Evolutionary conservation across 192 early-diverging fungal genomes (phyloP).

Genomic region (Entomortierella lignicola): DNA sequence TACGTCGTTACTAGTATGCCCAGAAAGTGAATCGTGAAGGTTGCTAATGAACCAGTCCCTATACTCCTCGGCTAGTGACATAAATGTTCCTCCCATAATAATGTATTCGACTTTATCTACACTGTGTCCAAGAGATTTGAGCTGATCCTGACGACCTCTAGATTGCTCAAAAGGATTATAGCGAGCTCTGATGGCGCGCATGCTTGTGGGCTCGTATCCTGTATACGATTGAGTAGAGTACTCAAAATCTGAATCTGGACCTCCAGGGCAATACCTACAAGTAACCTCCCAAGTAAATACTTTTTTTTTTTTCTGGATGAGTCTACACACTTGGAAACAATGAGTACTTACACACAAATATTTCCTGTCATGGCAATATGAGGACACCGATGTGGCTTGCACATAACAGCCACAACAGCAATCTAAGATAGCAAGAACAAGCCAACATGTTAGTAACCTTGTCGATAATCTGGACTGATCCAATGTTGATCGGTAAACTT

Average conservation of each 20-base stretch:
- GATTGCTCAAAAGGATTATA: conserved; percentile 98
- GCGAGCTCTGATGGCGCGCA: conserved; percentile 98
- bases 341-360: conserved; percentile 94
- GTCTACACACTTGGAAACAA: no score
- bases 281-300: neutral
- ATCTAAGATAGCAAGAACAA: conserved; percentile 65
- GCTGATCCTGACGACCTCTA: conserved; percentile 93
- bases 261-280: conserved; percentile 90
- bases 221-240: conserved; percentile 99
- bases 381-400: conserved; percentile 96
- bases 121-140: conserved; percentile 91
- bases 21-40: conserved; percentile 96
- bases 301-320: no score
- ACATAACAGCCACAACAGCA: conserved; percentile 96
- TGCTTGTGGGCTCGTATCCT: conserved; percentile 98
- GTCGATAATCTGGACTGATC: neutral
- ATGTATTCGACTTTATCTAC: conserved; percentile 99
- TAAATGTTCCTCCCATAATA: conserved; percentile 99
- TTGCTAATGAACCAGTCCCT: conserved; percentile 98
- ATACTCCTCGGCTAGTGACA: conserved; percentile 96
- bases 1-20: conserved; percentile 88
- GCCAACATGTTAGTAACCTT: neutral
- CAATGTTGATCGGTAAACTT: conserved; percentile 35
- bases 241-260: conserved; percentile 99
- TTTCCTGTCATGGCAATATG: conserved; percentile 99